phyloP scores from a whole-genome alignment of 352 stramenopile species.

The Phytophthora foliorum region DNA sequence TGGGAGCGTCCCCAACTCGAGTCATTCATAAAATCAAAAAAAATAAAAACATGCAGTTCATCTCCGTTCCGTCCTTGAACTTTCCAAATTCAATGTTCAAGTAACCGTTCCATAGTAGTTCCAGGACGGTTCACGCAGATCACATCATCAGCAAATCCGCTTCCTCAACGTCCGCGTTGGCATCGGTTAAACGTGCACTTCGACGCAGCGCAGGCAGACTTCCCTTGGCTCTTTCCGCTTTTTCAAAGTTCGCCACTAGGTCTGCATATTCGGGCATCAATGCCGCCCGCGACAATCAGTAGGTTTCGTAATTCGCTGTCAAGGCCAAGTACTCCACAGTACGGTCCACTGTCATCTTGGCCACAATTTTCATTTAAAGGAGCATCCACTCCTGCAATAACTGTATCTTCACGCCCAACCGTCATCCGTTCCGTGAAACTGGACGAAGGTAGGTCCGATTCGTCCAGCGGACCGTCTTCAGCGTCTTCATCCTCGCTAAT shows the following conservation, averaged over 20 bases:
- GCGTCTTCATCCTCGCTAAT: rapidly evolving
- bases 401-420: not conserved
- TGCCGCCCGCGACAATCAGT: not conserved
- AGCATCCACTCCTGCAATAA: not conserved
- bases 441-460: not conserved
- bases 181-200: not conserved
- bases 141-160: slow-evolving; percentile 1
- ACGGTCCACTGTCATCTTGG: not conserved
- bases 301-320: slow-evolving; percentile 1
- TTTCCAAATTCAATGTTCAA: not conserved
- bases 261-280: not conserved
- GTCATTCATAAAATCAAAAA: no score
- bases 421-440: not conserved
- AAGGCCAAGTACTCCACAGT: not conserved
- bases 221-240: not conserved
- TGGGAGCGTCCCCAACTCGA: no score
- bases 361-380: not conserved
- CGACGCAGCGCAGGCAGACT: not conserved
- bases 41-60: not conserved
- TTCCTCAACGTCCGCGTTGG: not conserved
- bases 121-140: not conserved
- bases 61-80: not conserved
- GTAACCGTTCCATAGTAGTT: not conserved
- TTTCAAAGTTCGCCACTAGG: not conserved
- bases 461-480: not conserved